Conservation (phyloP, 148 eudicot species). For the Salicornia ramosissima region DNA sequence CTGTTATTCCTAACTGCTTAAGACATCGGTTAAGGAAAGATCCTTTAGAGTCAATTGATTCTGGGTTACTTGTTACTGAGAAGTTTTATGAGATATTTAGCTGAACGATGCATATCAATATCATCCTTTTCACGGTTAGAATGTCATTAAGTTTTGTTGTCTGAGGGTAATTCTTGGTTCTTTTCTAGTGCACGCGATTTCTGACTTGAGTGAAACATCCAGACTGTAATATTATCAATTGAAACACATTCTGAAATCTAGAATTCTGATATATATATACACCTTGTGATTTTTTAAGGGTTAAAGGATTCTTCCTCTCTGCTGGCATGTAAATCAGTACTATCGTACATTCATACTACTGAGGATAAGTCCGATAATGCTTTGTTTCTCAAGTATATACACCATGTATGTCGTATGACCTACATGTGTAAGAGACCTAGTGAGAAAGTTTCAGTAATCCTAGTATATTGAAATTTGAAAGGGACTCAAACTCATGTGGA, state of each 20-base stretch:
- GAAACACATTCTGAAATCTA: slow-evolving; percentile 10
- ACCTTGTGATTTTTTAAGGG: not conserved
- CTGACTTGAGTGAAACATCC: slow-evolving; percentile 22
- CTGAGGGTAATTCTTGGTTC: not conserved
- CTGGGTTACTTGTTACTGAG: slow-evolving; percentile 88
- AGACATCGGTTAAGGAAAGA: slow-evolving; percentile 93
- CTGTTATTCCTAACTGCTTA: slow-evolving; percentile 88
- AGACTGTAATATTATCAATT: slow-evolving; percentile 5
- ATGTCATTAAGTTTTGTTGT: slow-evolving; percentile 20
- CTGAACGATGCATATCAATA: slow-evolving; percentile 29
- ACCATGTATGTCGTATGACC: no score
- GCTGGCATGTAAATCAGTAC: slow-evolving; percentile 2
- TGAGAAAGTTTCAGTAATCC: not conserved
- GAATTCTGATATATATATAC: slow-evolving; percentile 1
- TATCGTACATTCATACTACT: not conserved
- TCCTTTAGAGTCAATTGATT: slow-evolving; percentile 92
- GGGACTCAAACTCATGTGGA: not conserved
- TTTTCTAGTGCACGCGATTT: slow-evolving; percentile 9
- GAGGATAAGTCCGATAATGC: not conserved
- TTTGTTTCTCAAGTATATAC: not conserved
- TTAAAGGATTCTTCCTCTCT: not conserved
- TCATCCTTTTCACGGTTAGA: not conserved
- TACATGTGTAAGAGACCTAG: no score
- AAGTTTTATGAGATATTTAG: slow-evolving; percentile 84
- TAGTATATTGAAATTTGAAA: not conserved